These are phyloP conservation scores for Tricholoma hemisulphureum DNA, from an alignment of 768 basidiomycete species.

Conservation along the genomic window DNA sequence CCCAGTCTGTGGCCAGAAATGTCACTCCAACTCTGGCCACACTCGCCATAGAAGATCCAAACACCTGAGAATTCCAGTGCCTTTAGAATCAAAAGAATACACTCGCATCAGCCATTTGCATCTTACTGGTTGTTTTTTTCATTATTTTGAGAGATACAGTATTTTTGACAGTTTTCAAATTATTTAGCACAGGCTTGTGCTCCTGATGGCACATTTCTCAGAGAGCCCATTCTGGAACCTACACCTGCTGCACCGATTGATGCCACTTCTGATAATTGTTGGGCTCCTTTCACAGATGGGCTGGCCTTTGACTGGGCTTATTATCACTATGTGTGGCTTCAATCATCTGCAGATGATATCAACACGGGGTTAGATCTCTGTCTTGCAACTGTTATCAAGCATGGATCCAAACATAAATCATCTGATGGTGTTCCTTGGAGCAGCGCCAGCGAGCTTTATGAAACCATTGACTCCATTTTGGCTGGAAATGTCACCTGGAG, in stretches of 20 bases:
- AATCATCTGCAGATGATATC: slow-evolving; percentile 21
- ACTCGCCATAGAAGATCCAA: slow-evolving; percentile 1
- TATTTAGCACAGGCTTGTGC: slow-evolving; percentile 15
- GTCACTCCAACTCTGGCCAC: too few relatives aligned
- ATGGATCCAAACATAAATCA: neutral
- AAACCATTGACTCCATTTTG: slow-evolving; percentile 23
- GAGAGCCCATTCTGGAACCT: neutral
- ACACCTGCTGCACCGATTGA: neutral
- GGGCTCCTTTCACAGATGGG: slow-evolving; percentile 25
- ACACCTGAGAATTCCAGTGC: slow-evolving; percentile 3
- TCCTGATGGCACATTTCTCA: neutral
- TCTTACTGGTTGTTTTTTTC: too few relatives aligned
- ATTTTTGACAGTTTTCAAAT: too few relatives aligned
- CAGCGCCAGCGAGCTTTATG: slow-evolving; percentile 19
- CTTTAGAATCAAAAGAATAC: slow-evolving; percentile 5
- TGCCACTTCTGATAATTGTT: slow-evolving; percentile 13
- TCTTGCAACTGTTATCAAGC: slow-evolving; percentile 13
- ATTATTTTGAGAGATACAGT: too few relatives aligned
- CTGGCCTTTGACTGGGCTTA: slow-evolving; percentile 29
- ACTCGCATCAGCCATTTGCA: too few relatives aligned
- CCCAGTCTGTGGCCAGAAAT: too few relatives aligned
- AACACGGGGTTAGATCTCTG: slow-evolving; percentile 24
- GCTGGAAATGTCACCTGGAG: slow-evolving; percentile 25
- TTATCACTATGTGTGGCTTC: slow-evolving; percentile 23
- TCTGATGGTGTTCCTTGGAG: slow-evolving; percentile 17